Evolutionary conservation across 1,284 basidiomycete genomes (phyloP).

Genomic region (Pascua sp.): DNA sequence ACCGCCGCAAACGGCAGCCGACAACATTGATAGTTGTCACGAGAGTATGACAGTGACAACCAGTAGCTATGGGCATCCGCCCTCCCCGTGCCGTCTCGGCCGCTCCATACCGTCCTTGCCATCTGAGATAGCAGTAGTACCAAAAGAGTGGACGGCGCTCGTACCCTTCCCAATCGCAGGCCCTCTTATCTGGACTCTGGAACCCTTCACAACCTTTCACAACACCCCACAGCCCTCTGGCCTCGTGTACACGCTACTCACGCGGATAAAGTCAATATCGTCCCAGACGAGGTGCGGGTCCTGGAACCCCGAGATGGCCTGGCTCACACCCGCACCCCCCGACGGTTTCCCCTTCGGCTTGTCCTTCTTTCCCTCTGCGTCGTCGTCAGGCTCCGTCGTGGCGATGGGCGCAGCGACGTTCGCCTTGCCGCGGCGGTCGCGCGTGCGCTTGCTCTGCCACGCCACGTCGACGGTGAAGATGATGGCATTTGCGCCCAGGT

Average conservation of each 20-base stretch:
- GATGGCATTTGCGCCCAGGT: constrained; percentile 60
- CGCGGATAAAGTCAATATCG: constrained; percentile 48
- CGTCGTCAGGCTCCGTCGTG: neutral
- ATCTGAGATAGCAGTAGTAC: too few relatives aligned
- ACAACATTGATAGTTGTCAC: too few relatives aligned
- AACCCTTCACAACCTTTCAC: constrained; percentile 13
- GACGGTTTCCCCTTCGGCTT: neutral
- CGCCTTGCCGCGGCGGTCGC: constrained; percentile 57
- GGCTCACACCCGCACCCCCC: constrained; percentile 36
- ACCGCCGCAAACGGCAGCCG: too few relatives aligned
- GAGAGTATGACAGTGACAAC: too few relatives aligned
- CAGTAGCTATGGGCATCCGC: too few relatives aligned
- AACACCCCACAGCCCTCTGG: constrained; percentile 15
- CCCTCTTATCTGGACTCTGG: too few relatives aligned
- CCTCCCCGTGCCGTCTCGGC: too few relatives aligned
- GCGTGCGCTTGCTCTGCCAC: constrained; percentile 79
- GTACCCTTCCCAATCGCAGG: too few relatives aligned
- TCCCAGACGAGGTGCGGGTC: constrained; percentile 52
- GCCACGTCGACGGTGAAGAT: constrained; percentile 91
- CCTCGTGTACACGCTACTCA: constrained; percentile 15
- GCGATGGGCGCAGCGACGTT: constrained; percentile 15
- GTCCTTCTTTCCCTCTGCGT: neutral
- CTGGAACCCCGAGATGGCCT: constrained; percentile 54
- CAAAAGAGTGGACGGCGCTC: too few relatives aligned
- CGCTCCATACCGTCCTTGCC: too few relatives aligned